These are phyloP conservation scores for Chimonanthus praecox DNA, from an alignment of 164 flowering plant genomes.

Conservation along the genomic window DNA sequence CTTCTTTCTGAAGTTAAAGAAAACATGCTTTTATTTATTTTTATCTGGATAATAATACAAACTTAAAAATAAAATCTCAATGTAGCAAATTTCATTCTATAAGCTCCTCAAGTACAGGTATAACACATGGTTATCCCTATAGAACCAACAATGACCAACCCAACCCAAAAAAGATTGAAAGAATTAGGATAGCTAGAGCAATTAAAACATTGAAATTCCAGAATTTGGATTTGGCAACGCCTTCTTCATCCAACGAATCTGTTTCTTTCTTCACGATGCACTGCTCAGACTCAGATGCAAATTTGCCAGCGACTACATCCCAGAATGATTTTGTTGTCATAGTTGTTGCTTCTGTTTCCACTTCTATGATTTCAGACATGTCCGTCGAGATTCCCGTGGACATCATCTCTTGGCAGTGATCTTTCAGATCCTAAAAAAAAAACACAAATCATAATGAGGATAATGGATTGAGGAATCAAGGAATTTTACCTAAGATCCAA, in stretches of 20 bases:
- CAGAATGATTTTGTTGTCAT: slow-evolving; percentile 47
- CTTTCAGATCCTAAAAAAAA: slow-evolving; percentile 52
- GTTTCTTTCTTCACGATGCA: slow-evolving; percentile 13
- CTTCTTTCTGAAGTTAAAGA: no score
- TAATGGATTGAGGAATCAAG: no score
- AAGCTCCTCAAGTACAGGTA: no score
- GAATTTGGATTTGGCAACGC: slow-evolving; percentile 4
- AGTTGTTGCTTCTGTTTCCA: slow-evolving; percentile 47
- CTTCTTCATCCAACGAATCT: slow-evolving; percentile 5
- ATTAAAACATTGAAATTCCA: slow-evolving; percentile 20
- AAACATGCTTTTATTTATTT: no score
- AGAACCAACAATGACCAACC: slow-evolving; percentile 19
- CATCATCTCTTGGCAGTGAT: slow-evolving; percentile 70
- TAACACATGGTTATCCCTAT: not conserved
- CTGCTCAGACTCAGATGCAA: slow-evolving; percentile 15
- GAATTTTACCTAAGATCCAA: no score
- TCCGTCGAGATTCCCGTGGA: slow-evolving; percentile 64
- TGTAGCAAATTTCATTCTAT: no score
- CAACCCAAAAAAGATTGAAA: slow-evolving; percentile 42
- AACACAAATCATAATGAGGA: no score
- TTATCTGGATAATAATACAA: no score
- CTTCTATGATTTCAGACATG: slow-evolving; percentile 44
- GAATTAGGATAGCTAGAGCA: slow-evolving; percentile 39
- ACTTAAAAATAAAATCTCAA: no score
- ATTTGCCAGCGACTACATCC: slow-evolving; percentile 37